Evolutionary conservation across 306 rosid species (phyloP), one percentile per base, ranked within the genome.

Genomic region (Senna tora): DNA sequence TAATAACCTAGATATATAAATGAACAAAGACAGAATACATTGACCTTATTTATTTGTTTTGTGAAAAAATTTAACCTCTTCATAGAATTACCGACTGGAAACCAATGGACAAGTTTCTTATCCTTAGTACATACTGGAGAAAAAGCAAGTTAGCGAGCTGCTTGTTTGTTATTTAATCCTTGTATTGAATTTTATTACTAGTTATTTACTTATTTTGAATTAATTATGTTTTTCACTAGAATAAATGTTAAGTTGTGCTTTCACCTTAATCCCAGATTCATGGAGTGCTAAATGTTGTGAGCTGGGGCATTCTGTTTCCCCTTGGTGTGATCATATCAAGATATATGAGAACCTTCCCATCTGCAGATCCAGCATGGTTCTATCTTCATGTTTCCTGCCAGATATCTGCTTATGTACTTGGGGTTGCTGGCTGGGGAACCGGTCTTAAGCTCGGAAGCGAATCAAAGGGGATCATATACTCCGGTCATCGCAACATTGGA

Each of bases 231-330:
- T 30, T 50, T 8, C 16, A 9, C 15, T 20, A 13, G 10, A 58
- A 20, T n/a, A n/a, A n/a, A n/a, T 22, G 2, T 36, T 49, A 28
- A 66, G 45, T 0, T 36, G 14, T 74, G 38, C 19, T 73, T 71
- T 46, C 30, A 25, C 59, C 67, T 68, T 61, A 33, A 28, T 67
- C 41, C 58, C 71, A 93, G 98, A 87, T 84, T 83, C 96, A 93
- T 72, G 98, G 97, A 39, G 34, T 89, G 32, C 75, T 93, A 39
- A 93, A 93, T 75, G 85, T 81, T 4, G 87, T 93, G 80, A 87
- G 98, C 80, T 93, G 98, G 98, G 98, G 98, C n/a, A 10, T 91
- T 20, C 49, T 93, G 65, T 93, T 91, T 77, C 98, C 98, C 0
- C 32, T 80, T 46, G 98, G 98, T 77, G 84, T 65, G n/a, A 69